Evolutionary conservation across 176 grass and related monocot species (phyloP), one percentile per base, ranked within the genome.

Genomic region (Tillandsia leiboldiana): DNA sequence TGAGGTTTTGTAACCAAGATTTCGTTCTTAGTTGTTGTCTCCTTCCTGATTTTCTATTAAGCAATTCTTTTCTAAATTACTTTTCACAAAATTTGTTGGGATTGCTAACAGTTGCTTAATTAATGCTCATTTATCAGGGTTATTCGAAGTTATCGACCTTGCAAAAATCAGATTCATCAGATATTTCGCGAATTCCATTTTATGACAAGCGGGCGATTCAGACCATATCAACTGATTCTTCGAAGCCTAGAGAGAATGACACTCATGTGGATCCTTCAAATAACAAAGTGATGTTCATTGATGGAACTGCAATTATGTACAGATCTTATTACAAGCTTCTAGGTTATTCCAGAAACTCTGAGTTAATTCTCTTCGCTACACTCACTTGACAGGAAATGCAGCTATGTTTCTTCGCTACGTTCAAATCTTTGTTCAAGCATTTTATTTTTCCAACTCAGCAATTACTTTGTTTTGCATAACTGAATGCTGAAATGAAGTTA

Each of bases 291-390:
- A 93, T 99, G 94, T 79, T 99, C 79, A 48, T 93, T 82, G 94
- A 99, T 56, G 89, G 89, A 51, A 99, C 89, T 11, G 83, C 87
- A 27, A 80, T 99, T 75, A 93, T 99, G 86, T 93, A 99, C 71
- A 92, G 94, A 79, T 91, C 94, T 68, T 99, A 99, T 78, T 99
- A 90, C 84, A 90, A 90, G 78, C 86, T 99, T 85, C 85, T 99
- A 74, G 94, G 94, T 88, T 59, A 61, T 10, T 14, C 53, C 11
- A 9, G 70, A 3, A 69, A 66, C 53, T 51, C 24, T 49, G 51
- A 12, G 11, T 51, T 48, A 53, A 51, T 70, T 15, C 59, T 50
- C 26, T 49, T 65, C 66, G 14, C 12, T 18, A 17, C 2, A 11
- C 2, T 69, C 9, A 72, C 26, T 76, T 29, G 10, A 15, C 70